Conservation (phyloP, 805 yeast genomes). For the Candida incommunis region DNA sequence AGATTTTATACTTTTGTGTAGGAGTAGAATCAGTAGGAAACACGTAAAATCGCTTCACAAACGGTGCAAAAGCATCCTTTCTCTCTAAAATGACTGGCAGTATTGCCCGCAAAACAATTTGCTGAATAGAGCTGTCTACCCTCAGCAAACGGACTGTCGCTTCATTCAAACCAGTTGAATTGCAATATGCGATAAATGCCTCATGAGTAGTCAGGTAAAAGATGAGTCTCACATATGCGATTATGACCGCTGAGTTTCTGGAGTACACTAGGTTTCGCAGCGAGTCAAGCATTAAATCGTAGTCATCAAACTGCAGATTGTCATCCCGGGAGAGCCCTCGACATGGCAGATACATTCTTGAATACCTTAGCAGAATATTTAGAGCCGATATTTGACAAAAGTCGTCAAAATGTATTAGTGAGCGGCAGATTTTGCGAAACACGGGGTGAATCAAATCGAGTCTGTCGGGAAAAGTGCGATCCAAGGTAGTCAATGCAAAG, state of each 20-base stretch:
- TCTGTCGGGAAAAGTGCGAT: slow-evolving; percentile 37
- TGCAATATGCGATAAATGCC: slow-evolving; percentile 31
- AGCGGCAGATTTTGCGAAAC: slow-evolving; percentile 41
- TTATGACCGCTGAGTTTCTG: slow-evolving; percentile 42
- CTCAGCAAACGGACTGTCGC: slow-evolving; percentile 24
- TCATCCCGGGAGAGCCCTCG: slow-evolving; percentile 27
- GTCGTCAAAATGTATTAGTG: slow-evolving; percentile 43
- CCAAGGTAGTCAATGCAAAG: slow-evolving; percentile 45
- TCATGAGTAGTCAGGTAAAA: slow-evolving; percentile 44
- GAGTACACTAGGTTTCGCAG: slow-evolving; percentile 34
- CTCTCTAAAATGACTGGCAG: slow-evolving; percentile 22
- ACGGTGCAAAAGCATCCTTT: slow-evolving; percentile 22
- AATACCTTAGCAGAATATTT: slow-evolving; percentile 53
- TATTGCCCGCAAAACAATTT: slow-evolving; percentile 34
- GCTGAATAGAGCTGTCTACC: slow-evolving; percentile 22
- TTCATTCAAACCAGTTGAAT: slow-evolving; percentile 32
- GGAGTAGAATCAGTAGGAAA: slow-evolving; percentile 36
- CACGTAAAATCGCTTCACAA: slow-evolving; percentile 30
- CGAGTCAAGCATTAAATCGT: slow-evolving; percentile 37
- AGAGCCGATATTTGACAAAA: slow-evolving; percentile 52
- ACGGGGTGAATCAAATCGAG: slow-evolving; percentile 60
- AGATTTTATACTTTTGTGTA: slow-evolving; percentile 40
- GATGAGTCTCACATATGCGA: slow-evolving; percentile 45
- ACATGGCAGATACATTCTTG: slow-evolving; percentile 41
- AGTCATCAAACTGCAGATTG: slow-evolving; percentile 31